Evolutionary conservation across 192 early-diverging fungal species (phyloP).

Genomic region (Radiomyces spectabilis): DNA sequence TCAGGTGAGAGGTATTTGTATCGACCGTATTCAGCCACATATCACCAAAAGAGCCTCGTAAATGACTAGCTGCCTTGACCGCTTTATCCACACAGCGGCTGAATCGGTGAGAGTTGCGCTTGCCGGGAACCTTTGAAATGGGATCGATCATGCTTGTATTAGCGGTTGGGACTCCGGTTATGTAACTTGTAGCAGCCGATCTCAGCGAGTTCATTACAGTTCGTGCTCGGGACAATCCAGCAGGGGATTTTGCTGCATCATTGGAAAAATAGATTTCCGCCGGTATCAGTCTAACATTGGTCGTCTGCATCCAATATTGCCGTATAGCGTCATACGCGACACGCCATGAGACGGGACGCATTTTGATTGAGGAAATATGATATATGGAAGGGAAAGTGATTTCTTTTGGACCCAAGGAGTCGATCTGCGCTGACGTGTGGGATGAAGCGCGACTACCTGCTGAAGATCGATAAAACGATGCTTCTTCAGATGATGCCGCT

Average conservation of each 20-base stretch:
- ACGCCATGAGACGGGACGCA: constrained; percentile 15
- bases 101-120: constrained; percentile 15
- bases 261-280: constrained; percentile 18
- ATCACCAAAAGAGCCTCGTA: no score
- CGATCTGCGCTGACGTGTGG: not conserved
- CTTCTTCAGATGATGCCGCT: not conserved
- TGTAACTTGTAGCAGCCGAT: constrained; percentile 8
- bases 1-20: no score
- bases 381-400: constrained; percentile 19
- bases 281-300: not conserved
- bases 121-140: not conserved
- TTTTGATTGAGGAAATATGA: constrained; percentile 1
- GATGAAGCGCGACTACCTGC: not conserved
- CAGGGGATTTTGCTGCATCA: no score
- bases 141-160: not conserved
- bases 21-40: no score
- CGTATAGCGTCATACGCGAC: constrained; percentile 22
- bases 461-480: not conserved
- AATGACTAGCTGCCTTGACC: constrained; percentile 7
- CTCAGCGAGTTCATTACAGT: constrained; percentile 22
- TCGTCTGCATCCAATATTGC: constrained; percentile 23
- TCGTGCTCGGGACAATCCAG: constrained; percentile 20
- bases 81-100: constrained; percentile 23
- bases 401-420: constrained; percentile 1
- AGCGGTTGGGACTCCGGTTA: not conserved